Evolutionary conservation across 805 yeast genomes (phyloP), one percentile per base, ranked within the genome.

Genomic region (Candida sanyiensis): DNA sequence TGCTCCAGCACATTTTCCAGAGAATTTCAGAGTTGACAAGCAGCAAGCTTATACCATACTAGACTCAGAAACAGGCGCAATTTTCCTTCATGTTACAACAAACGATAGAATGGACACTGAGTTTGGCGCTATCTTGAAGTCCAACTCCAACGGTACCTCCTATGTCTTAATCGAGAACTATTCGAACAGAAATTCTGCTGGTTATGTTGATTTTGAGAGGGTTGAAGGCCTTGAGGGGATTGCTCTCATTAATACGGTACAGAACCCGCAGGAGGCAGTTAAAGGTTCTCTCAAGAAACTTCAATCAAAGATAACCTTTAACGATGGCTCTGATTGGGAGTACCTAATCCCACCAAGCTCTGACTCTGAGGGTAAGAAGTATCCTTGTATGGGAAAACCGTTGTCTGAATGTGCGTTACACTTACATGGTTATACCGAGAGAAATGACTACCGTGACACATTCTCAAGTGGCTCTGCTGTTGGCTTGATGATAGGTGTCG

Each of bases 261-360:
- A 59, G 10, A 83, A 83, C 50, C 58, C 70, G 0, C 63, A 65
- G 0, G 70, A 70, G 5, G 70, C 72, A 4, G 55, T 52, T 3
- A 45, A 50, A 1, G 75, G 75, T 3, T 62, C 67, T 4, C 43
- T 58, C 7, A 89, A 89, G 58, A 60, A 69, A 47, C 56, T 90
- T 41, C 77, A 77, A 56, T 72, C 96, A 0, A 69, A 67, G 55
- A 84, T 90, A 38, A 77, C 97, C 0, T 86, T 80, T 57, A 87
- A 87, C 57, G 97, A 93, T 58, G 98, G 96, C 36, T 83, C 93
- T 4, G 80, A 81, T 46, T 90, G 97, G 97, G 58, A 67, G 3
- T 77, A 65, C 38, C 51, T 93, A 16, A 52, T 58, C 1, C 90
- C 97, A 4, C 97, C 97, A 2, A 40, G 62, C 1, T 63, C 59